Conservation (phyloP, 1,284 basidiomycete genomes). For the Marasmius oreades region DNA sequence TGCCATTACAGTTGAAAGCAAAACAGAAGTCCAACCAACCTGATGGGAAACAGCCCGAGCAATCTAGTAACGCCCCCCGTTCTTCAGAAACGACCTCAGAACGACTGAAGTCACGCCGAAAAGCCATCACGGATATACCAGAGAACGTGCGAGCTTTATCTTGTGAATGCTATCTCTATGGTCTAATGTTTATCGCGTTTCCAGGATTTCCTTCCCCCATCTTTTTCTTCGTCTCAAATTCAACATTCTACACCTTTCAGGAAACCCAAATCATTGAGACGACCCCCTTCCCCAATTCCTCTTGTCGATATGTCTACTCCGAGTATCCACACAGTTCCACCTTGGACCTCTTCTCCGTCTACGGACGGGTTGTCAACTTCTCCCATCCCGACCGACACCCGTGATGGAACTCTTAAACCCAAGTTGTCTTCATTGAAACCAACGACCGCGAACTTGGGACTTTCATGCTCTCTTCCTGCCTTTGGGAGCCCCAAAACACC, state of each 20-base stretch:
- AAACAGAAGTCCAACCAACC: background rate
- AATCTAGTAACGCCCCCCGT: too few species aligned
- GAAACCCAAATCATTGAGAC: background rate
- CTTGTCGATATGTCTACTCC: background rate
- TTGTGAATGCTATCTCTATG: background rate
- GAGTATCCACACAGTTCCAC: background rate
- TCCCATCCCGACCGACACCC: background rate
- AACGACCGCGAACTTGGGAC: background rate
- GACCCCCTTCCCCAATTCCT: background rate
- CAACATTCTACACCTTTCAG: constrained; percentile 1
- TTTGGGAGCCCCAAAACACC: constrained; percentile 1
- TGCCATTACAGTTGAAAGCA: background rate
- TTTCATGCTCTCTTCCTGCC: background rate
- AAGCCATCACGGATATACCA: background rate
- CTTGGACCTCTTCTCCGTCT: background rate
- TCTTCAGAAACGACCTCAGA: background rate
- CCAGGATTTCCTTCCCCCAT: background rate
- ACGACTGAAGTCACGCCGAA: background rate
- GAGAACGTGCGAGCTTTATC: background rate
- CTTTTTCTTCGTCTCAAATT: constrained; percentile 1
- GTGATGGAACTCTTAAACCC: background rate
- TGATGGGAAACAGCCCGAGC: background rate
- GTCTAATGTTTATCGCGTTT: background rate
- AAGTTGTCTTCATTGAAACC: background rate
- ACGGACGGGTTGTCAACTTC: background rate